phyloP scores from a whole-genome alignment of 1,139 yeast genomes.

The Nakaseomyces bracarensis region DNA sequence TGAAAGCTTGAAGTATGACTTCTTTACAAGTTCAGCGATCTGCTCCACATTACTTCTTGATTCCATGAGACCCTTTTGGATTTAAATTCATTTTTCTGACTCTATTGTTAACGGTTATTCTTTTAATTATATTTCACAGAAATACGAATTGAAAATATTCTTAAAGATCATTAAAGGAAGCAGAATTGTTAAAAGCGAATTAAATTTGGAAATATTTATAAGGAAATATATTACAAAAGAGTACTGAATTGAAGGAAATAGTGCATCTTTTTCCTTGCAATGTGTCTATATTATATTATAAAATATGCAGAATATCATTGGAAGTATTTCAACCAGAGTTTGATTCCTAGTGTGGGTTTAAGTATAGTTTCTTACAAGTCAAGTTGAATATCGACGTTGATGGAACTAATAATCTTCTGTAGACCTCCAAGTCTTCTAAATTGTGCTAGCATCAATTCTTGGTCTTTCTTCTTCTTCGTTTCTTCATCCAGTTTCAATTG shows the following conservation, averaged over 20 bases:
- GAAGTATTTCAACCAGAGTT: no score
- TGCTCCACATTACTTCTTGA: slow-evolving; percentile 19
- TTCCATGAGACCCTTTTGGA: not conserved
- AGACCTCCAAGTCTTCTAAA: slow-evolving; percentile 38
- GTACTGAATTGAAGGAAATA: no score
- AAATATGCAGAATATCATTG: not conserved
- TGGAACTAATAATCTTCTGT: slow-evolving; percentile 40
- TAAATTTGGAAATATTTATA: no score
- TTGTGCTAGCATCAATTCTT: slow-evolving; percentile 31
- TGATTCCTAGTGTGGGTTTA: no score
- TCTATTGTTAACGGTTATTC: no score
- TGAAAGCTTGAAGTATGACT: slow-evolving; percentile 33
- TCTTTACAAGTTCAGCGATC: slow-evolving; percentile 32
- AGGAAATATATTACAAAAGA: no score
- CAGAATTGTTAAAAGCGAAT: no score
- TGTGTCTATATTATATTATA: no score
- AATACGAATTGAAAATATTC: no score
- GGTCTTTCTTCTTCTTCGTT: slow-evolving; percentile 33
- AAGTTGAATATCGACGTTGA: slow-evolving; percentile 40
- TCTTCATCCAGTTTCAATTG: slow-evolving; percentile 32
- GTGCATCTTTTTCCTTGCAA: no score
- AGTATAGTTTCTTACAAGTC: slow-evolving; percentile 23
- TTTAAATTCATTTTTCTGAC: not conserved
- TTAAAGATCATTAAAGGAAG: no score
- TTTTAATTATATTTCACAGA: no score